Percentiles rank a stretch among this genome's conserved stretches.
These are phyloP conservation scores for Rhizoclosmatium globosum DNA, from an alignment of 192 early-diverging fungal genomes.

Conservation along the genomic window DNA sequence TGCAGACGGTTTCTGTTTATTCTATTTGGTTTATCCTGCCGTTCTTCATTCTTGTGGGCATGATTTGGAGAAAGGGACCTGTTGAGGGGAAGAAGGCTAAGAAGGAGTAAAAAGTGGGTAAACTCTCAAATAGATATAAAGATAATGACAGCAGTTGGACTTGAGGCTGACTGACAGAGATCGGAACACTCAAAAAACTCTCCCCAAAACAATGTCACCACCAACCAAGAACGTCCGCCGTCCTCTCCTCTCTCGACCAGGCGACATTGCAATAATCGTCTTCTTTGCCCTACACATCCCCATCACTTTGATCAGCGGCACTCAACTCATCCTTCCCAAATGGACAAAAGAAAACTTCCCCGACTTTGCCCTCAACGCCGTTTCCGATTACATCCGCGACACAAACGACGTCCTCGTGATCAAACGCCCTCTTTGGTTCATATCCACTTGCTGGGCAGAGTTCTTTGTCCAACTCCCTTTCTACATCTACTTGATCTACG, in stretches of 20 bases:
- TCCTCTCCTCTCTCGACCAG: constrained; percentile 18
- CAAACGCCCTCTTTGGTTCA: background rate
- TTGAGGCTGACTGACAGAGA: no score
- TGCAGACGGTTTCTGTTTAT: background rate
- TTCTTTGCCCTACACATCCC: constrained; percentile 44
- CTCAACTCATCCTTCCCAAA: constrained; percentile 29
- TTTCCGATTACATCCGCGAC: background rate
- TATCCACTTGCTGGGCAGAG: background rate
- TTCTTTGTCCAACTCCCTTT: background rate
- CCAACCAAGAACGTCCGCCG: no score
- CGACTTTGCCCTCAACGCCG: background rate
- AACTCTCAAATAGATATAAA: background rate
- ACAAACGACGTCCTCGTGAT: constrained; percentile 23
- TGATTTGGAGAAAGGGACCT: background rate
- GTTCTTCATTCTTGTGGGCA: background rate
- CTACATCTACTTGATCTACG: background rate
- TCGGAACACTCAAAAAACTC: no score
- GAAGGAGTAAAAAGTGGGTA: background rate
- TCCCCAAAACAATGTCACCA: no score
- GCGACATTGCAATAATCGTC: constrained; percentile 31
- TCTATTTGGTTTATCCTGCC: constrained; percentile 8
- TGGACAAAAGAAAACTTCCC: constrained; percentile 6
- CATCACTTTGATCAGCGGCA: constrained; percentile 30
- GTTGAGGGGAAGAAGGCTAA: background rate
- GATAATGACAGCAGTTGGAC: no score